Base-by-base conservation (phyloP, 2,329 filamentous ascomycete genomes). In the Beauveria pseudobassiana region DNA sequence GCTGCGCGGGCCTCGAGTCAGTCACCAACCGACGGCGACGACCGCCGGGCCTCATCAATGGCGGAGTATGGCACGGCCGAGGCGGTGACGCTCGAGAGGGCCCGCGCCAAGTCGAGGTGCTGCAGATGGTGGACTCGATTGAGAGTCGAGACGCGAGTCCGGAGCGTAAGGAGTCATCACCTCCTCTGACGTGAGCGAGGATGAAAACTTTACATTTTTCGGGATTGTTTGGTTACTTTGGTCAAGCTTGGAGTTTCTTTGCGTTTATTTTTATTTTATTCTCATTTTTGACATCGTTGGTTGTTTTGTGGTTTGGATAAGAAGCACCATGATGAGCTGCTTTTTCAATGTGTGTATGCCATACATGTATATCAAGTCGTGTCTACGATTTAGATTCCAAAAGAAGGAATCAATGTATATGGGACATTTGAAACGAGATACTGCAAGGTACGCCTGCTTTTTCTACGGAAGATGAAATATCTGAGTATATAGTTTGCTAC, bases 41-140 rank as follows among this genome's bases (percentile, higher is more conserved):
- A 43, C n/a, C 28, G 70, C 55, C 65, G 69, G 16, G 68, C 70
- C 14, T 68, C 69, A 20, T 73, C 72, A 10, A 71, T 74, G 42
- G 71, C 71, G 18, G 64, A 77, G 30, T 74, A 77, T 30, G 58
- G 58, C 54, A 79, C 76, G 22, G 82, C 81, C 3, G 75, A 82
- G 68, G 78, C 75, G n/a, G 73, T 83, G 56, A 71, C 70, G 48
- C 64, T 78, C 24, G 74, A 77, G 65, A 70, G 71, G 62, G 75
- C 78, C 10, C 69, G 73, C 65, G 78, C 78, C 16, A 57, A 57
- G 46, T 62, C 60, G 16, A 70, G 77, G 83, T 86, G 30, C 69
- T 82, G 52, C 75, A 77, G 51, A 83, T 86, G 81, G 81, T 86
- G 45, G 77, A 85, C 67, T 78, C 73, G 63, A 76, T 85, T 63